Evolutionary conservation across 163 green algal genomes (phyloP), one percentile per base, ranked within the genome.

Genomic region (Coccomyxa subellipsoidea): DNA sequence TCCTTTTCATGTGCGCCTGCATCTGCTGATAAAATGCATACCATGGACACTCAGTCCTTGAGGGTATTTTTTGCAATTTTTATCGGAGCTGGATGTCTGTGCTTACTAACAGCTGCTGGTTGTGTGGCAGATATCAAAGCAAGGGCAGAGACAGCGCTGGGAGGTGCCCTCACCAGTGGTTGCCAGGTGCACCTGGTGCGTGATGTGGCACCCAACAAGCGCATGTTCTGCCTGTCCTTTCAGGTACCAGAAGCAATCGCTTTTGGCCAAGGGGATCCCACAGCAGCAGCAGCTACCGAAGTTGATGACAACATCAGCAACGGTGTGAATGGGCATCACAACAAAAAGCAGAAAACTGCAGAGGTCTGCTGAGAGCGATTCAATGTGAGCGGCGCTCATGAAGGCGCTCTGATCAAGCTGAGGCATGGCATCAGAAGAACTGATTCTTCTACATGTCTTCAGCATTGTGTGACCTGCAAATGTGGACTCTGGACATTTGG

Each of bases 131-230:
- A 94, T 77, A 86, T 98, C 32, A 72, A 92, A 9, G 39, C 76
- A 36, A 86, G 92, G 29, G 85, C 91, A 18, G 91, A 96, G 84
- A 54, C 76, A 21, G 85, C 86, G 29, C 86, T 97, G 40, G 94
- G 90, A 0, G 88, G 83, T 2, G 66, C 81, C 2, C 77, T 95
- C 34, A 84, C 92, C 0, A 78, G 34, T n/a, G 80, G 80, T 23
- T 54, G 85, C 5, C 18, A 27, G 2, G 38, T 87, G 4, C 90
- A 96, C 84, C 72, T 89, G 0, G 96, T 99, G 25, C 87, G 96
- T 0, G 91, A 99, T 77, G 96, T 99, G 54, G 93, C 96, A 4
- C 96, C 96, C n/a, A 96, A 96, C 84, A 99, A 99, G 86, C 73
- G 92, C 69, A 98, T 98, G 94, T 87, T 95, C 18, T 98, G 93